These are phyloP conservation scores for Astragalus glycyphyllos DNA, from an alignment of 306 rosid genomes.

Conservation along the genomic window DNA sequence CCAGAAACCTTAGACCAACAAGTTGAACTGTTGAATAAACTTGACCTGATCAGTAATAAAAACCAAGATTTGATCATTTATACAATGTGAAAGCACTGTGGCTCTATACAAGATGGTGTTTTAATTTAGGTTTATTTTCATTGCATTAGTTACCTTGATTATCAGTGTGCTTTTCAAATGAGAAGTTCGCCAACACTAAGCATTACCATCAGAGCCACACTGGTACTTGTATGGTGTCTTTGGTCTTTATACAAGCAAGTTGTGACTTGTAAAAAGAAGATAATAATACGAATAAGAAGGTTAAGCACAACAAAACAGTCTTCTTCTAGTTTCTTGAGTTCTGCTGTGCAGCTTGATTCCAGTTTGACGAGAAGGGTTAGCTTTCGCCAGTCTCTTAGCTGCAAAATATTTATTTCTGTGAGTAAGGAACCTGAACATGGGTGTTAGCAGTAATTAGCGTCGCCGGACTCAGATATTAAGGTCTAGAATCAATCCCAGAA, in stretches of 20 bases:
- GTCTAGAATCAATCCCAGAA: conserved; percentile 1
- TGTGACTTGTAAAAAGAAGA: too few relatives aligned
- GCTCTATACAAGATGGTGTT: too few relatives aligned
- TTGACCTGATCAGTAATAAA: too few relatives aligned
- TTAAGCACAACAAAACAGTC: conserved; percentile 68
- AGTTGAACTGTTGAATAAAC: not conserved
- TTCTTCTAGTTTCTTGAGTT: conserved; percentile 58
- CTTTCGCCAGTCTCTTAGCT: conserved; percentile 80
- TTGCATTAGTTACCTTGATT: not conserved
- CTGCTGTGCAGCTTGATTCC: conserved; percentile 70
- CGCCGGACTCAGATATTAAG: not conserved
- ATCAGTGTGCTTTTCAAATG: not conserved
- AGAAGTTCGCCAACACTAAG: not conserved
- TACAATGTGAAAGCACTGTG: too few relatives aligned
- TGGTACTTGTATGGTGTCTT: not conserved
- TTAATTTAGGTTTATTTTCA: too few relatives aligned
- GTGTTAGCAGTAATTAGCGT: not conserved
- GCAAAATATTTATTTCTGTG: conserved; percentile 37
- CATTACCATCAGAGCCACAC: not conserved
- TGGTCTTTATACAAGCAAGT: not conserved
- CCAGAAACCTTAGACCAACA: not conserved
- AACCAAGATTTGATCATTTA: too few relatives aligned
- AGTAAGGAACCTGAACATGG: conserved; percentile 5
- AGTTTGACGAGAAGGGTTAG: conserved; percentile 66
- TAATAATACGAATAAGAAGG: not conserved